Conservation (phyloP, 345 rosid genomes). For the Eucalyptus tenuipes region DNA sequence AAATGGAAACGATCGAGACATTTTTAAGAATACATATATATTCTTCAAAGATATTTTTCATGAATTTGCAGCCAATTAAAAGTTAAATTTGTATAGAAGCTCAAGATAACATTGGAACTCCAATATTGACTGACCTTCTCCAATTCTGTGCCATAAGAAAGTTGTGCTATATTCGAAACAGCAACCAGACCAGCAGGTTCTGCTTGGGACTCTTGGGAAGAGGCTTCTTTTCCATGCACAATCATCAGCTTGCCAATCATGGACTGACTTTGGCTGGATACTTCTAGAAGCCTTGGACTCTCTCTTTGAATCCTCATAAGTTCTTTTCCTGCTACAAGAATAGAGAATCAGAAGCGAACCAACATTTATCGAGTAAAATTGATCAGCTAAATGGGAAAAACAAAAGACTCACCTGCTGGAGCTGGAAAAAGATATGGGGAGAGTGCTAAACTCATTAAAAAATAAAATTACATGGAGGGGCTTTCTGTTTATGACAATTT, state of each 20-base stretch:
- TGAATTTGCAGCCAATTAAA: not conserved
- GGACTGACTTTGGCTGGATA: constrained; percentile 5
- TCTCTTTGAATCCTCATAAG: constrained; percentile 1
- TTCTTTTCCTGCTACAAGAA: constrained; percentile 30
- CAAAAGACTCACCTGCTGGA: constrained; percentile 25
- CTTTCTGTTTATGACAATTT: constrained; percentile 71
- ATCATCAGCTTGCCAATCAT: constrained; percentile 9
- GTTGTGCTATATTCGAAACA: constrained; percentile 3
- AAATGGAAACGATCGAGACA: not conserved
- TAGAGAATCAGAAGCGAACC: not conserved
- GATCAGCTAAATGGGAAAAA: not conserved
- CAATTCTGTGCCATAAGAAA: constrained; percentile 1
- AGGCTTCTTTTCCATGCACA: constrained; percentile 7
- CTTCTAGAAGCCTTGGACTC: not conserved
- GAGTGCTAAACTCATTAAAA: constrained; percentile 35
- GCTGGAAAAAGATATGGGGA: constrained; percentile 8
- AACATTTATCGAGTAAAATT: not conserved
- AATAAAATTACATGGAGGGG: constrained; percentile 64
- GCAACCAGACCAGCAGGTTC: constrained; percentile 12
- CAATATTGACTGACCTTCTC: constrained; percentile 12
- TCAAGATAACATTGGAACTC: not conserved
- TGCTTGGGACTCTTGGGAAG: not conserved
- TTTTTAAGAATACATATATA: not conserved
- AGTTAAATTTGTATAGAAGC: not conserved
- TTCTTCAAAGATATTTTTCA: not conserved